These are phyloP conservation scores for Suillus lakei DNA, from an alignment of 768 basidiomycete species.

Conservation along the genomic window DNA sequence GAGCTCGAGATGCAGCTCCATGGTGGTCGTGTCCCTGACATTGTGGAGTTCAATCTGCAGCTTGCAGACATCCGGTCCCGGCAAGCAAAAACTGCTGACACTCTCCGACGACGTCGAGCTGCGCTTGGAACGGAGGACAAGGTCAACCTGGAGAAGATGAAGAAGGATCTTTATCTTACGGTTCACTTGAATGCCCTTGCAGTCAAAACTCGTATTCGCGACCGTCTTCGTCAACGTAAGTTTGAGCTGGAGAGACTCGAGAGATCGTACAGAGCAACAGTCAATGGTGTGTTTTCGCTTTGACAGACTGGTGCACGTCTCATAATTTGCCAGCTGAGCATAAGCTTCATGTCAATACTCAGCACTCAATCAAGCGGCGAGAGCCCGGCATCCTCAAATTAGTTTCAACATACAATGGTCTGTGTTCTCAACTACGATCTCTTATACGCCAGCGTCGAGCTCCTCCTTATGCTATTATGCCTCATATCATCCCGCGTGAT, in stretches of 20 bases:
- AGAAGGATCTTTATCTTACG: conserved; percentile 14
- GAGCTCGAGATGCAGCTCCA: conserved; percentile 1
- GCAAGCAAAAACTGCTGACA: conserved; percentile 8
- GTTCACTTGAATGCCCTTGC: conserved; percentile 27
- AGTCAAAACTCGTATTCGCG: conserved; percentile 27
- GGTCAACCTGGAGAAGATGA: conserved; percentile 6
- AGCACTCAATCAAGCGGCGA: conserved; percentile 26
- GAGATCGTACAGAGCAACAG: conserved; percentile 8
- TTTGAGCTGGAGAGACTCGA: conserved; percentile 33
- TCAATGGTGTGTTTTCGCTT: not conserved
- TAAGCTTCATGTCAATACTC: conserved; percentile 34
- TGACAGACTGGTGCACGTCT: not conserved
- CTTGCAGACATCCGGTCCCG: not conserved
- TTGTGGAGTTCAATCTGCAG: not conserved
- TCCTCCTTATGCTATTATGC: conserved; percentile 26
- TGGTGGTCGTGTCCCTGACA: not conserved
- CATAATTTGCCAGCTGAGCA: conserved; percentile 18
- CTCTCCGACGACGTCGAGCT: conserved; percentile 10
- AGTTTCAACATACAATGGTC: conserved; percentile 32
- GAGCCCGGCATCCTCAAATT: conserved; percentile 33
- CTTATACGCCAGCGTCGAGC: conserved; percentile 25
- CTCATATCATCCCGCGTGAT: conserved; percentile 23
- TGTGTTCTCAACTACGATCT: conserved; percentile 25
- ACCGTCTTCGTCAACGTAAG: conserved; percentile 26
- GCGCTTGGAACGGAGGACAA: conserved; percentile 4